These are phyloP conservation scores for Irpex sp. DNA, from an alignment of 1,284 basidiomycete genomes.

Conservation along the genomic window DNA sequence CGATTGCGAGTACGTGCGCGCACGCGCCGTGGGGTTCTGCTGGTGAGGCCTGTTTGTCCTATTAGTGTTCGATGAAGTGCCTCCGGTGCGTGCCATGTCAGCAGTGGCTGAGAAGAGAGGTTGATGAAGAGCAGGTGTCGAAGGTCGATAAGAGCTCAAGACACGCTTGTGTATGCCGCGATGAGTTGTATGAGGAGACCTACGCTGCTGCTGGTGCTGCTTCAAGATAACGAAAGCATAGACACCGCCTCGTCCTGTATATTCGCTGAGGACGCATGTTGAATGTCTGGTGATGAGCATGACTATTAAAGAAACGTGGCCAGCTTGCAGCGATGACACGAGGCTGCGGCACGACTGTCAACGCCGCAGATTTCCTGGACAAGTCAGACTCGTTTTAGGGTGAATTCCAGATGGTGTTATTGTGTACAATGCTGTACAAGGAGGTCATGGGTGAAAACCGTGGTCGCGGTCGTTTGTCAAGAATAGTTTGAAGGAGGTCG, in stretches of 20 bases:
- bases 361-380: neutral
- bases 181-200: slow-evolving; percentile 7
- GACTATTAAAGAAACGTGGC: slow-evolving; percentile 5
- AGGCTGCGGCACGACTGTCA: slow-evolving; percentile 1
- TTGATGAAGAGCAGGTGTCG: slow-evolving; percentile 7
- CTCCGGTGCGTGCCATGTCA: slow-evolving; percentile 12
- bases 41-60: slow-evolving; percentile 9
- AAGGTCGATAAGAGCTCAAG: slow-evolving; percentile 9
- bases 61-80: slow-evolving; percentile 7
- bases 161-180: neutral
- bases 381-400: neutral
- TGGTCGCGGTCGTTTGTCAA: neutral
- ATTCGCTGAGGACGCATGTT: slow-evolving; percentile 7
- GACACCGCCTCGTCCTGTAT: neutral
- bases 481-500: neutral
- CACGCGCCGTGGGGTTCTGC: slow-evolving; percentile 11
- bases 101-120: slow-evolving; percentile 2
- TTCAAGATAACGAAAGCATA: neutral
- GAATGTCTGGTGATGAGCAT: slow-evolving; percentile 3
- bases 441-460: neutral
- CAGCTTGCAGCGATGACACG: neutral
- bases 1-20: slow-evolving; percentile 17
- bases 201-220: neutral
- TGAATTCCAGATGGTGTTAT: neutral
- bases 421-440: neutral